Percentiles rank a stretch among this genome's conserved stretches.
Conservation (phyloP, 73 alveolate genomes). For the Paraurostyla sp. region DNA sequence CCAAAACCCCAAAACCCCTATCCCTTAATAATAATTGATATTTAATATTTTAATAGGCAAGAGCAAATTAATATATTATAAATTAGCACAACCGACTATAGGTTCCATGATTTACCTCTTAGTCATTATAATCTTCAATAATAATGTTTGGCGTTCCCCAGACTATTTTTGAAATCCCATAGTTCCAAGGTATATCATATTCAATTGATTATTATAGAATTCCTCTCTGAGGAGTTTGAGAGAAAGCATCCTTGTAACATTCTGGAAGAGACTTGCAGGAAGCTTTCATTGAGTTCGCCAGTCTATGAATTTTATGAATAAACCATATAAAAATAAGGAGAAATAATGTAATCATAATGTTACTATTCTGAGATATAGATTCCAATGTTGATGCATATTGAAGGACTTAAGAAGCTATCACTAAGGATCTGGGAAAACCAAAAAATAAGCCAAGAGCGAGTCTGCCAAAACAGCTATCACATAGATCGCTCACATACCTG, state of each 20-base stretch:
- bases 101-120: too few relatives aligned
- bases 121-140: too few relatives aligned
- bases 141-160: too few relatives aligned
- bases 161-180: neutral
- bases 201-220: neutral
- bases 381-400: slow-evolving; percentile 1
- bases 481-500: neutral
- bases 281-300: neutral
- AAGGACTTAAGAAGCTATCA: neutral
- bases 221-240: slow-evolving; percentile 13
- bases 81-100: too few relatives aligned
- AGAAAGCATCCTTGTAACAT: slow-evolving; percentile 55
- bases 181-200: neutral
- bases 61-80: too few relatives aligned
- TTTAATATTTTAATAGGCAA: too few relatives aligned
- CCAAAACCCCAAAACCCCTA: too few relatives aligned
- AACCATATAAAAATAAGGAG: neutral
- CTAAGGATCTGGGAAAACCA: slow-evolving; percentile 36
- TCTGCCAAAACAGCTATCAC: slow-evolving; percentile 22
- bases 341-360: neutral
- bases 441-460: slow-evolving; percentile 35
- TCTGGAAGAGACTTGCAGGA: slow-evolving; percentile 1
- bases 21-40: too few relatives aligned
- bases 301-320: neutral
- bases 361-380: neutral